These are phyloP conservation scores for Phytophthora colocasiae DNA, from an alignment of 352 stramenopile genomes.

Conservation along the genomic window DNA sequence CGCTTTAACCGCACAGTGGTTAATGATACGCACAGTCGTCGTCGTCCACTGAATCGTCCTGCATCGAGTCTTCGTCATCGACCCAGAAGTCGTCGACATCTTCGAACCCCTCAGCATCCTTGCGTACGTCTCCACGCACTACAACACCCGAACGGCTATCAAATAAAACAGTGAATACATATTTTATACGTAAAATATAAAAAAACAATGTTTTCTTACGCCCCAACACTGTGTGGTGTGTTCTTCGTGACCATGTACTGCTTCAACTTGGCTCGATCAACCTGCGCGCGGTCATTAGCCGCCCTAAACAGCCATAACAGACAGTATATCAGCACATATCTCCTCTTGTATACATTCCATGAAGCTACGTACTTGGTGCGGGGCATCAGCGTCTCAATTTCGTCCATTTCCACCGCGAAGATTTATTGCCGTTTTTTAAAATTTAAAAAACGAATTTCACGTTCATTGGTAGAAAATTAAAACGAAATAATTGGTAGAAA, in stretches of 20 bases:
- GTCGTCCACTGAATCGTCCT: constrained; percentile 46
- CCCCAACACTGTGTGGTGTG: constrained; percentile 33
- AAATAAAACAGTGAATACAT: constrained; percentile 5
- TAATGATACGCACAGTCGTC: constrained; percentile 34
- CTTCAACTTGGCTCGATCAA: constrained; percentile 61
- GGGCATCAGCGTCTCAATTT: constrained; percentile 76
- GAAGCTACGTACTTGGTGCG: constrained; percentile 59
- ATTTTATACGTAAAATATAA: constrained; percentile 1
- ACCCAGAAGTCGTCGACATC: constrained; percentile 91
- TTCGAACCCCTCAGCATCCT: constrained; percentile 83
- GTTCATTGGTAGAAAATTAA: constrained; percentile 17
- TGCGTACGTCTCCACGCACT: constrained; percentile 72
- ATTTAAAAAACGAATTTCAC: constrained; percentile 21
- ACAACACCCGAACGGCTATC: constrained; percentile 59
- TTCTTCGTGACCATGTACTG: constrained; percentile 68
- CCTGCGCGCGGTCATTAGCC: constrained; percentile 49
- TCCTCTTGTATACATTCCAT: not conserved
- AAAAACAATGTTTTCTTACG: constrained; percentile 18
- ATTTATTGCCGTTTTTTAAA: constrained; percentile 25
- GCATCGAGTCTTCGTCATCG: constrained; percentile 54
- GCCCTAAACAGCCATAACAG: constrained; percentile 28
- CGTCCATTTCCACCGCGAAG: constrained; percentile 39
- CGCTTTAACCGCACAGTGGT: not conserved
- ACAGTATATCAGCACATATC: not conserved
- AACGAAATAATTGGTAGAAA: not conserved